Evolutionary conservation across 306 rosid genomes (phyloP), one percentile per base, ranked within the genome.

Genomic region (Rosa rugosa): DNA sequence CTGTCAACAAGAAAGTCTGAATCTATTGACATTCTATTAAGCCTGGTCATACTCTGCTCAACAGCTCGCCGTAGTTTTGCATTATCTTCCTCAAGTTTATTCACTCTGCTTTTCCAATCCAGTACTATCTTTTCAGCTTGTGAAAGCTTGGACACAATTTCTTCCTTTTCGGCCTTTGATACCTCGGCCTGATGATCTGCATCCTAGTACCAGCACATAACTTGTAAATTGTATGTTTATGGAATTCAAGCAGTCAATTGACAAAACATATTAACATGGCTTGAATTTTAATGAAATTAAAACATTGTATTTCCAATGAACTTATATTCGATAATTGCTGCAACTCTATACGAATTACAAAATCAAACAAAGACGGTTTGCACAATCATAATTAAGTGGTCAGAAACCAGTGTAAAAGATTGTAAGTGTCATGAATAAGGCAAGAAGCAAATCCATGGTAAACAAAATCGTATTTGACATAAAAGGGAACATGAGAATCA

Each of bases 1-100:
- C 99, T 95, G 90, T 95, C 99, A 76, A 95, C 99, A 65, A 95
- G 95, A 82, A 68, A 95, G 91, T 95, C 99, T 69, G 99, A 95
- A 87, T 95, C 99, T 80, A 95, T 76, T 17, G 99, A 95, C 99
- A 95, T 95, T 84, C 99, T 91, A 85, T 91, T 95, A 67, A 95
- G 90, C 86, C 90, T 86, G 54, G 98, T 95, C 98, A 95, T 95
- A 82, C 96, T 91, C 80, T 91, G 97, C 77, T 95, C 99, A 86
- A 95, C 84, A 83, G 95, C 98, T 60, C 90, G 95, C 51, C 97
- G 91, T 73, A 95, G 66, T 81, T 86, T 92, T 66, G 98, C 91
- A 88, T 92, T 95, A 76, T 95, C 99, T 82, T 95, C 99, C 88
- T 95, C 99, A 41, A 92, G 89, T 82, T 92, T 95, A 85, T 87